A percentile compares a stretch with the other conserved stretches of the same genome.
Evolutionary conservation across 768 basidiomycete genomes (phyloP).

Genomic region (Galerina marginata): DNA sequence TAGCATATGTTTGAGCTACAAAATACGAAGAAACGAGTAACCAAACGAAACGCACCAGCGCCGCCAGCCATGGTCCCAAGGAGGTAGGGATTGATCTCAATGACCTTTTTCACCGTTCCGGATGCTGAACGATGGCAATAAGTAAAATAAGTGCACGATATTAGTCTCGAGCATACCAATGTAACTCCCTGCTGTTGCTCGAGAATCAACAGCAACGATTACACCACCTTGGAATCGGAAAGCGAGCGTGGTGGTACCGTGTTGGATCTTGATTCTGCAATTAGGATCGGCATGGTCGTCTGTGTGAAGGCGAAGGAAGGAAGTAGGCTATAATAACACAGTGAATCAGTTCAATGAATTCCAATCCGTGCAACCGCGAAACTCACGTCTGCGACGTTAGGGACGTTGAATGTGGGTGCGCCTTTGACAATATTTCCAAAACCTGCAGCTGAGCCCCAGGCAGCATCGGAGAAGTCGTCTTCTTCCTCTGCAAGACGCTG

Average conservation of each 20-base stretch:
- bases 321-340: conserved; percentile 65
- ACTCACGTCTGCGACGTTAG: conserved; percentile 78
- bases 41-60: conserved; percentile 65
- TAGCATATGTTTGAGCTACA: conserved; percentile 6
- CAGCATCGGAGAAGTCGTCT: conserved; percentile 65
- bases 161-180: conserved; percentile 65
- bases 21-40: neutral
- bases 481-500: conserved; percentile 59
- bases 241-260: conserved; percentile 97
- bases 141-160: conserved; percentile 7
- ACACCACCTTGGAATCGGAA: conserved; percentile 97
- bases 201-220: conserved; percentile 98
- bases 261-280: conserved; percentile 97
- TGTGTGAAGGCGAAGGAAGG: conserved; percentile 92
- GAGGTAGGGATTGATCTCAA: conserved; percentile 98
- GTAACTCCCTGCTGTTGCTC: conserved; percentile 97
- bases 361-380: neutral
- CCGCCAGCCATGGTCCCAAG: conserved; percentile 99
- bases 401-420: conserved; percentile 73
- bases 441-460: conserved; percentile 86
- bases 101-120: conserved; percentile 98
- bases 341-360: conserved; percentile 9
- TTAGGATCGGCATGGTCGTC: conserved; percentile 94
- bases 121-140: conserved; percentile 61
- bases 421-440: conserved; percentile 78